Evolutionary conservation across 352 stramenopile species (phyloP), one percentile per base, ranked within the genome.

Genomic region (Phytopythium montanum): DNA sequence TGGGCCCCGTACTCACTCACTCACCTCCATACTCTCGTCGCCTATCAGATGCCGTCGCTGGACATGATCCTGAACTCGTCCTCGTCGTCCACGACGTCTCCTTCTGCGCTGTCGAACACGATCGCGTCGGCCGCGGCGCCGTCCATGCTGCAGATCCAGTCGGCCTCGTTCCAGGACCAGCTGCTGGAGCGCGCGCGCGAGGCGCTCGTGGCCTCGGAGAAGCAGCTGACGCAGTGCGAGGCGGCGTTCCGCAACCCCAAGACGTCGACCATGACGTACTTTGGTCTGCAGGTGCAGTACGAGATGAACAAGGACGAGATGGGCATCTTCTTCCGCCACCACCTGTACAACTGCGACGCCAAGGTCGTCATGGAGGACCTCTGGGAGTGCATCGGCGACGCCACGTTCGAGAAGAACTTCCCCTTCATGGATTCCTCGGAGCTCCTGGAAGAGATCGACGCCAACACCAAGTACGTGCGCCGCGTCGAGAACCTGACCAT

Each of bases 231-330:
- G 46, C 70, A 89, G 26, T 92, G 86, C 60, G 85, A 95, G 46
- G 62, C 79, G 23, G 70, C 84, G 3, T 95, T 95, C 68, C 79
- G 79, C 36, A 87, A 80, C 45, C 86, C 86, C 2, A 92, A 90
- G 66, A 93, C 90, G 53, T 87, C 84, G 7, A 94, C 85, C 29
- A 95, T 95, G 84, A 92, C 81, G 26, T 95, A 95, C 71, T 93
- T 95, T 60, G 86, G 86, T 5, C 67, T 95, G 31, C 79, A 93
- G 53, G 86, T 95, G 41, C 86, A 95, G 68, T 95, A 95, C 60
- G 86, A 95, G 44, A 92, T 94, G 73, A 81, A 72, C 59, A 92
- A 93, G 66, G 82, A 90, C 48, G 84, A 92, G 59, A 89, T 94
- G 82, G 75, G 78, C 21, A 92, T 95, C 59, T 95, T 87, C 62